Evolutionary conservation across 352 stramenopile genomes (phyloP), one percentile per base, ranked within the genome.

Genomic region (Globisporangium echinulatum): DNA sequence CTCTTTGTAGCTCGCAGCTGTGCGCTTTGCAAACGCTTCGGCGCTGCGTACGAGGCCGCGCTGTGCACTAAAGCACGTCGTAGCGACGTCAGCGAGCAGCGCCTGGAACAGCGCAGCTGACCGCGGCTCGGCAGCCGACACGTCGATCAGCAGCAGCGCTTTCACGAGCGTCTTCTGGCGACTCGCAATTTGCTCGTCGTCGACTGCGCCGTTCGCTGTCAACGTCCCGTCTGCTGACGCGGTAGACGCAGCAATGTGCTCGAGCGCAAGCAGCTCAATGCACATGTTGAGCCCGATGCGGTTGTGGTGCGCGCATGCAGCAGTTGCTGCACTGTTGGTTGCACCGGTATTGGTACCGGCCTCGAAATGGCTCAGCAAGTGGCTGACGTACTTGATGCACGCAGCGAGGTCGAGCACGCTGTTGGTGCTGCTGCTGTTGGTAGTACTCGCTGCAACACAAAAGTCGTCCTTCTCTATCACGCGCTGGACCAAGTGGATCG

Each of bases 251-350:
- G 58, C 56, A 11, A 89, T 59, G n/a, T 77, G 67, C 54, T 81
- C 77, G n/a, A 90, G 55, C 3, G 80, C 78, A 13, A 90, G 58
- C n/a, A 90, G 68, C 52, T 88, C 80, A 49, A 90, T 67, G 56
- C 72, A 86, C 56, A 90, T 76, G 48, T 84, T 85, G 56, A 90
- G 79, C 0, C 75, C 77, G 38, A 88, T 79, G 2, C 80, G 76
- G 51, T 90, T 90, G 58, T 88, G 76, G 48, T 90, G 80, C n/a
- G 80, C 78, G 44, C 80, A 88, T 11, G 58, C 50, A 17, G 69
- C 56, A 4, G 37, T 49, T 65, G 54, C 40, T 66, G 36, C 58
- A 33, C 54, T 3, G 69, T 51, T 5, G 58, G 56, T 25, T 69
- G 63, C 17, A 66, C 49, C 25, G 67, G 56, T 47, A 76, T 68